Evolutionary conservation across 768 basidiomycete species (phyloP), one percentile per base, ranked within the genome.

Genomic region (Xerocomus potaroensis): DNA sequence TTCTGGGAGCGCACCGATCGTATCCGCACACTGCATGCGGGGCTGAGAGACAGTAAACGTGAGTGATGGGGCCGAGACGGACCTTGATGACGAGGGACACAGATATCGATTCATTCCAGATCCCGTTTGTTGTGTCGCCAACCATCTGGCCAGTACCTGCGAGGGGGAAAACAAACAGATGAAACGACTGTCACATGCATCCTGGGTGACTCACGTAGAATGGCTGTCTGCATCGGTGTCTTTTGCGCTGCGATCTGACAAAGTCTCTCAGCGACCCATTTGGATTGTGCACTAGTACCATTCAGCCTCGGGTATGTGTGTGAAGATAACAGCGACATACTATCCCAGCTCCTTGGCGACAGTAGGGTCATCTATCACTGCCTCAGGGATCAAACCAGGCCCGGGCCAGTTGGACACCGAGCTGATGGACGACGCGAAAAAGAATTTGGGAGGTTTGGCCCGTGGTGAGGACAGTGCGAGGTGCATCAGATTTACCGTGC

Each of bases 131-230:
- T 19, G 74, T 70, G 49, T 80, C 77, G 1, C 78, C 78, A 3
- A 75, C 77, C 65, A 80, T 71, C 51, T 80, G 79, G 4, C 79
- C 77, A n/a, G 80, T 76, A 12, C 78, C 62, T 48, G 76, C 47
- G 29, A 14, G 24, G 43, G 24, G n/a, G 22, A 8, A 21, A 9
- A 15, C 12, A 23, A 4, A 5, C 11, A 9, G 26, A 15, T 58
- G 23, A 58, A 29, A 19, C 14, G 11, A 4, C 0, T 9, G 23
- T 31, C 3, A 4, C 9, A 21, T 22, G 11, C 8, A n/a, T 21
- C n/a, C 11, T 15, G 14, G 9, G 14, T 15, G 8, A 49, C 56
- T 47, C 47, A 63, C 61, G 53, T 7, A 63, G 43, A 19, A 65
- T 36, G 3, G 48, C 50, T 2, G 61, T 48, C 8, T 43, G 39